A percentile compares a stretch with the other conserved stretches of the same genome.
These are phyloP conservation scores for Elsinoe arachidis DNA, from an alignment of 2,329 filamentous ascomycete species.

Conservation along the genomic window DNA sequence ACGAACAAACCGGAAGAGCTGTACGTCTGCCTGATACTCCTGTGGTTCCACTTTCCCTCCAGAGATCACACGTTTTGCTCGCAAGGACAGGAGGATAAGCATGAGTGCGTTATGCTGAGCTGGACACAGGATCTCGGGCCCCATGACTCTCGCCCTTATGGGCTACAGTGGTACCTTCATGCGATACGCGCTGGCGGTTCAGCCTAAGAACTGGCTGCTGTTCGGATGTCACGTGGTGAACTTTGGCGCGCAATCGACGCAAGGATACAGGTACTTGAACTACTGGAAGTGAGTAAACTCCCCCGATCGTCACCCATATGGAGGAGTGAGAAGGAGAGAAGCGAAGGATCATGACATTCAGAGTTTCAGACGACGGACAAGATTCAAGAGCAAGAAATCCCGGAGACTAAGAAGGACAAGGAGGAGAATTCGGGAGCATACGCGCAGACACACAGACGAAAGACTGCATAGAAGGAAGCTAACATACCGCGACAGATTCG, in stretches of 20 bases:
- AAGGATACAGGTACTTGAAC: constrained; percentile 54
- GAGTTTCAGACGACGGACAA: too few relatives aligned
- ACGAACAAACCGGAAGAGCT: constrained; percentile 46
- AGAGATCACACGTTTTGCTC: not conserved
- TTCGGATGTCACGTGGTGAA: constrained; percentile 61
- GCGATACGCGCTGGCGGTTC: constrained; percentile 57
- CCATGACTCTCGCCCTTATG: constrained; percentile 53
- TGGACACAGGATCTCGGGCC: constrained; percentile 29
- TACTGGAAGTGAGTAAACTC: constrained; percentile 43
- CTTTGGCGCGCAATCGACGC: constrained; percentile 51
- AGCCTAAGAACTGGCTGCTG: constrained; percentile 57
- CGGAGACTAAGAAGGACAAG: too few relatives aligned
- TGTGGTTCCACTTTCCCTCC: not conserved
- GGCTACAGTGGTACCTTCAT: constrained; percentile 57
- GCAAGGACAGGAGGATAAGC: too few relatives aligned
- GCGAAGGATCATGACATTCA: too few relatives aligned
- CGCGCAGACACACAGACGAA: not conserved
- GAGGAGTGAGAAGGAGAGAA: too few relatives aligned
- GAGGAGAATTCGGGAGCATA: not conserved
- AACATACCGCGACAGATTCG: constrained; percentile 26
- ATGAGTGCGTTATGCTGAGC: not conserved
- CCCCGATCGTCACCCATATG: not conserved
- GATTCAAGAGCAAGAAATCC: too few relatives aligned
- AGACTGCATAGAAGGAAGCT: not conserved
- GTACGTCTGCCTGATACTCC: constrained; percentile 26